Evolutionary conservation across 441 rosid genomes (phyloP), one percentile per base, ranked within the genome.

Genomic region (Populus trichocarpa): DNA sequence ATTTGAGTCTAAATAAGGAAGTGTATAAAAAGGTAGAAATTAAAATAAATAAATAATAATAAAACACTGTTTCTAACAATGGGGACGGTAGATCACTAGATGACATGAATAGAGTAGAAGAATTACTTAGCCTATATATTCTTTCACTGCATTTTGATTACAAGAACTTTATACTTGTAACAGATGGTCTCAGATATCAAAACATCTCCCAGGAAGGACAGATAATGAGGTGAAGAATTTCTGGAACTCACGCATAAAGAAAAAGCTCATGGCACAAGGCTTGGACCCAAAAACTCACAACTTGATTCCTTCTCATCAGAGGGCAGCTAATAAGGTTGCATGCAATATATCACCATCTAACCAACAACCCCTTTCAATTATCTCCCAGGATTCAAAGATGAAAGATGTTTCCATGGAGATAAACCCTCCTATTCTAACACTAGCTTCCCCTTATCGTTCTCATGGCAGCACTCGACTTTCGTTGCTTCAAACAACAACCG

Each of bases 151-250:
- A 33, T 74, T 46, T 26, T 25, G 22, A 25, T 35, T 53, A 26
- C 16, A 70, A 25, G 57, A 13, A 46, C 11, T 74, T 4, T 6
- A 6, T 25, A 4, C 69, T 64, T 38, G 6, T 67, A 8, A 66
- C 83, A 91, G 92, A 80, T 91, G 93, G 96, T 91, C 96, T 74
- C 96, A 90, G 70, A 91, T 91, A 82, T 93, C 96, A 2, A 91
- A 90, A 80, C 96, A 91, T 72, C 81, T 91, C 2, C 94, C 96
- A 0, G 96, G 96, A 50, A 86, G 96, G 73, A 91, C 96, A 16
- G 94, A 91, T 78, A 91, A 91, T 35, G 96, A 91, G 80, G 90
- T 91, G 72, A 90, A 90, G 85, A 92, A 92, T 73, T 92, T 86
- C 78, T 92, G 96, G 94, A 90, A 91, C 82, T 90, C 93, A 8